These are phyloP conservation scores for Rhynchospora pubera DNA, from an alignment of 176 grass and related monocot genomes.

Conservation along the genomic window DNA sequence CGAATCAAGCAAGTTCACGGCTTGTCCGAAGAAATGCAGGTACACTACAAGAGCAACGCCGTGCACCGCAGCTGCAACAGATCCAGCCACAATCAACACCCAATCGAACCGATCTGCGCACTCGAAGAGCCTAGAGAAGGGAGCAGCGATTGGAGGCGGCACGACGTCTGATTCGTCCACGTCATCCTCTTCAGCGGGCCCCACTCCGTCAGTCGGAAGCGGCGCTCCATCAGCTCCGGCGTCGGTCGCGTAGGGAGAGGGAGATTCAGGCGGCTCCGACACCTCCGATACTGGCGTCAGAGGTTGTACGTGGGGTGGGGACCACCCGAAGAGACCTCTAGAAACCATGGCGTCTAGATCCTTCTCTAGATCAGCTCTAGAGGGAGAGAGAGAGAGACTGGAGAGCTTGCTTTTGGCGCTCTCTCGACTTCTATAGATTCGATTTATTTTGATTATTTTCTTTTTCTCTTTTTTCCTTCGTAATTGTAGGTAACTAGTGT, in stretches of 20 bases:
- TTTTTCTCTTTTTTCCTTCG: neutral
- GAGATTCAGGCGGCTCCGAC: slow-evolving; percentile 95
- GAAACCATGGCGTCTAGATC: slow-evolving; percentile 46
- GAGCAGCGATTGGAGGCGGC: slow-evolving; percentile 72
- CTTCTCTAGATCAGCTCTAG: neutral
- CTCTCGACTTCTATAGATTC: slow-evolving; percentile 30
- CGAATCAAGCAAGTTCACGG: slow-evolving; percentile 69
- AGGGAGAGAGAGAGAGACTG: slow-evolving; percentile 21
- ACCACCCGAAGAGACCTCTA: slow-evolving; percentile 86
- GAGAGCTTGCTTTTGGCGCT: slow-evolving; percentile 42
- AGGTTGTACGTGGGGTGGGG: slow-evolving; percentile 96
- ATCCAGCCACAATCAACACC: slow-evolving; percentile 74
- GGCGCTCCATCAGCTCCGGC: slow-evolving; percentile 43
- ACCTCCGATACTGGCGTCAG: slow-evolving; percentile 96
- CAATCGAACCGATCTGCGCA: slow-evolving; percentile 92
- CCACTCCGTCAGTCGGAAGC: slow-evolving; percentile 37
- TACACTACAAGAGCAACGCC: slow-evolving; percentile 89
- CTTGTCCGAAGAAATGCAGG: slow-evolving; percentile 81
- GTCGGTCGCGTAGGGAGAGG: slow-evolving; percentile 72
- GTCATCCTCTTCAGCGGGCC: slow-evolving; percentile 44
- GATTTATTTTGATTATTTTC: neutral
- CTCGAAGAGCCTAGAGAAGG: slow-evolving; percentile 93
- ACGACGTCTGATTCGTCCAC: slow-evolving; percentile 74
- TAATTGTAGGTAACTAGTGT: neutral
- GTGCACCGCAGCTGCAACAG: slow-evolving; percentile 74